Conservation (phyloP, 2,329 filamentous ascomycete genomes). For the Monilinia polystroma region DNA sequence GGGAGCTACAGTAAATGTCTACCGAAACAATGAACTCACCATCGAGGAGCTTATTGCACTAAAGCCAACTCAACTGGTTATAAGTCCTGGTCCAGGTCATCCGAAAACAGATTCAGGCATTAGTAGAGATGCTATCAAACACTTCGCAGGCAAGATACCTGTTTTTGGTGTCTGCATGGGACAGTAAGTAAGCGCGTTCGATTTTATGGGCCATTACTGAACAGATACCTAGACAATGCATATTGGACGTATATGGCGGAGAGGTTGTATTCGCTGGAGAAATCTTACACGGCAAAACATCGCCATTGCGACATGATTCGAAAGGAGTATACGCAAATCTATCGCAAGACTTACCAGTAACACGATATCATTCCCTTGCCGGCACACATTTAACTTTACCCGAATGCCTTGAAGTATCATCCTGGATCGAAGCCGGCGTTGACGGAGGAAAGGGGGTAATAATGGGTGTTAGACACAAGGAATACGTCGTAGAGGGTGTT, state of each 20-base stretch:
- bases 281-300: constrained; percentile 97
- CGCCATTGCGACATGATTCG: constrained; percentile 79
- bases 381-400: constrained; percentile 88
- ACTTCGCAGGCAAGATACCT: constrained; percentile 93
- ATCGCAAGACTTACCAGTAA: constrained; percentile 78
- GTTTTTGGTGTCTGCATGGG: constrained; percentile 99
- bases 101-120: constrained; percentile 88
- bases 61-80: constrained; percentile 88
- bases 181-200: constrained; percentile 59
- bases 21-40: constrained; percentile 87
- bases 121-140: constrained; percentile 83
- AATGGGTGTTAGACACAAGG: constrained; percentile 94
- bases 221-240: constrained; percentile 70
- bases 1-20: constrained; percentile 85
- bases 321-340: constrained; percentile 91
- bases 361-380: constrained; percentile 92
- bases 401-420: constrained; percentile 81
- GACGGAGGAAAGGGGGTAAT: constrained; percentile 83
- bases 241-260: constrained; percentile 90
- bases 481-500: constrained; percentile 88
- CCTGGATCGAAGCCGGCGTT: constrained; percentile 75
- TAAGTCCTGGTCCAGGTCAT: constrained; percentile 94
- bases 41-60: constrained; percentile 78
- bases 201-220: neutral
- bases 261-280: constrained; percentile 90